These are phyloP conservation scores for Lichtheimia corymbifera DNA, from an alignment of 371 early-diverging fungal genomes.

Conservation along the genomic window DNA sequence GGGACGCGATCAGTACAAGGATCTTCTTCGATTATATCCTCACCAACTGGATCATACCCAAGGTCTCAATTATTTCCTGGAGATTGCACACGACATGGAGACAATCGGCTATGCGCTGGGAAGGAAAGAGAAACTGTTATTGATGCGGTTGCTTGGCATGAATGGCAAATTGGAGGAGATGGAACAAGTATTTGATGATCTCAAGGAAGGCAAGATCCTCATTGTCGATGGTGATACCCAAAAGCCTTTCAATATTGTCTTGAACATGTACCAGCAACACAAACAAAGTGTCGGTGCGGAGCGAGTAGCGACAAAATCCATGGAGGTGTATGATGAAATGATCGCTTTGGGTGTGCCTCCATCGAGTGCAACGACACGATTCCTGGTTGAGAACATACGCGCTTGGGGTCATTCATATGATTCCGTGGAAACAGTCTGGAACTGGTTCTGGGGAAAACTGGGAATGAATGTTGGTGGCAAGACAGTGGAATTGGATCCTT, in stretches of 20 bases:
- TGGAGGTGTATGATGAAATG: conserved; percentile 39
- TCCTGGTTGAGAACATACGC: conserved; percentile 32
- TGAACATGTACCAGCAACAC: conserved; percentile 35
- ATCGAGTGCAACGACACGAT: conserved; percentile 11
- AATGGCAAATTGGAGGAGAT: conserved; percentile 42
- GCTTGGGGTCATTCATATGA: conserved; percentile 17
- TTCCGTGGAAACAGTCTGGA: conserved; percentile 32
- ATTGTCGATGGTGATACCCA: conserved; percentile 21
- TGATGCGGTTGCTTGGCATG: conserved; percentile 40
- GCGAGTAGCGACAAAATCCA: conserved; percentile 26
- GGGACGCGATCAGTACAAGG: conserved; percentile 33
- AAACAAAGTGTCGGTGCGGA: conserved; percentile 15
- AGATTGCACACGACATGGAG: conserved; percentile 45
- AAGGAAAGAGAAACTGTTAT: conserved; percentile 30
- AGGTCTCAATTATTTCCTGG: conserved; percentile 30
- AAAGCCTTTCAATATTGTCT: conserved; percentile 37
- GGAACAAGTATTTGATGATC: conserved; percentile 37
- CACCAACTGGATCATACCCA: conserved; percentile 11
- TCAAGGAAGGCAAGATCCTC: conserved; percentile 13
- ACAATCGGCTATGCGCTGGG: conserved; percentile 33
- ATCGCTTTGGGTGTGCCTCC: conserved; percentile 28
- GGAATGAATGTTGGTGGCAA: conserved; percentile 27
- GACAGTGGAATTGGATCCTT: conserved; percentile 22
- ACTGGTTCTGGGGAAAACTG: conserved; percentile 38
- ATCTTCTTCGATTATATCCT: conserved; percentile 30